Conservation (phyloP, 371 early-diverging fungal species). For the Mortierella sp. region DNA sequence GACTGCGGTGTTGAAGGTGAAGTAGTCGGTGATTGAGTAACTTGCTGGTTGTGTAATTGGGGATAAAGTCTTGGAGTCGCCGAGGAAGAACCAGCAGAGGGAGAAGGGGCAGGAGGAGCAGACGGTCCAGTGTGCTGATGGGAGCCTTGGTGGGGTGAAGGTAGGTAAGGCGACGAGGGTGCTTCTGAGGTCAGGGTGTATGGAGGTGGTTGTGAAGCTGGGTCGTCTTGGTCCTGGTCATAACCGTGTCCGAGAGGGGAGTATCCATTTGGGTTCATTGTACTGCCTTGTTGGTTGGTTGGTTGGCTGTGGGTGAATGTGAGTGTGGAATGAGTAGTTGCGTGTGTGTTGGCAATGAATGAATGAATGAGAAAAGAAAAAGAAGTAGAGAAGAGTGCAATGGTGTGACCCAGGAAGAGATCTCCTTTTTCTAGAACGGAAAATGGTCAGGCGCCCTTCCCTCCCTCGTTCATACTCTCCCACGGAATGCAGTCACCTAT, state of each 20-base stretch:
- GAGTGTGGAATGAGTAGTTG: background rate
- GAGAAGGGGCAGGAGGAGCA: background rate
- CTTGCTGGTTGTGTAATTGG: background rate
- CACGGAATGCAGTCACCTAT: background rate
- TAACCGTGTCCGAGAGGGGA: background rate
- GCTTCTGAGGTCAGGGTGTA: constrained; percentile 16
- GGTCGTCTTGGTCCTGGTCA: background rate
- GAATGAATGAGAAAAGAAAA: background rate
- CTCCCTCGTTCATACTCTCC: background rate
- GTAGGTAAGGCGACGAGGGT: constrained; percentile 8
- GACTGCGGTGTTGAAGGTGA: background rate
- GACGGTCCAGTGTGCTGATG: background rate
- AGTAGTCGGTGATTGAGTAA: background rate
- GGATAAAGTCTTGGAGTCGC: background rate
- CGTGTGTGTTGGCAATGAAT: background rate
- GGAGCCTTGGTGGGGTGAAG: background rate
- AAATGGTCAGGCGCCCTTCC: background rate
- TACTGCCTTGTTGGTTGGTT: background rate
- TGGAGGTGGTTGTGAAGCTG: constrained; percentile 17
- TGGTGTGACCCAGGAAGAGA: background rate
- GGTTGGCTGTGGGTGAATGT: background rate
- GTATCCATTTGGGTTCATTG: constrained; percentile 7
- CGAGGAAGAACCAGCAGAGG: background rate
- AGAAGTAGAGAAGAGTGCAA: background rate
- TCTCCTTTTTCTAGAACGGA: background rate